These are phyloP conservation scores for Puccinia triticina DNA, from an alignment of 1,284 basidiomycete species.

Conservation along the genomic window DNA sequence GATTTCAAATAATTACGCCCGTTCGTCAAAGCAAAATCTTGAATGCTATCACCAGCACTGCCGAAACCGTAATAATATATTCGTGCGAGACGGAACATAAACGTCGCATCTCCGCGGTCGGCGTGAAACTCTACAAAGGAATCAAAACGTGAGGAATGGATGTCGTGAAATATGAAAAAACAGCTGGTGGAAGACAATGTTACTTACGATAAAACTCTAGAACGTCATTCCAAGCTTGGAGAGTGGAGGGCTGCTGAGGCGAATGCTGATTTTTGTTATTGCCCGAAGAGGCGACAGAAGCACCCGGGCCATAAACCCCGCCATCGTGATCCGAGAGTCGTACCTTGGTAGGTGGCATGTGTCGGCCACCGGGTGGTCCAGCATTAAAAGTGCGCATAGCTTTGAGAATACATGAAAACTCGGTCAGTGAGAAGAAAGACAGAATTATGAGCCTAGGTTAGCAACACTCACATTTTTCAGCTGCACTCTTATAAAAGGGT, in stretches of 20 bases:
- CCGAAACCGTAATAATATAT: slow-evolving; percentile 93
- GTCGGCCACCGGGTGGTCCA: slow-evolving; percentile 87
- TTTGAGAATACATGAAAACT: slow-evolving; percentile 57
- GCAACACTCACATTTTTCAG: slow-evolving; percentile 70
- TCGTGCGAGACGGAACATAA: slow-evolving; percentile 82
- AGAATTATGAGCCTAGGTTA: slow-evolving; percentile 55
- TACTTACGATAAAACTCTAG: slow-evolving; percentile 57
- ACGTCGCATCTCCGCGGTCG: slow-evolving; percentile 80
- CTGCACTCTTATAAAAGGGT: slow-evolving; percentile 82
- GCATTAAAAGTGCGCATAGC: slow-evolving; percentile 74
- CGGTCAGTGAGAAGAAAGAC: slow-evolving; percentile 3
- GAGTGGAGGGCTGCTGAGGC: slow-evolving; percentile 53
- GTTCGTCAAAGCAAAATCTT: slow-evolving; percentile 54
- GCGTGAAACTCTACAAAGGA: slow-evolving; percentile 70
- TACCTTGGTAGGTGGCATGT: slow-evolving; percentile 78
- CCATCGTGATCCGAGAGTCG: slow-evolving; percentile 86
- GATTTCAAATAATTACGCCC: slow-evolving; percentile 71
- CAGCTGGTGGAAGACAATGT: background rate
- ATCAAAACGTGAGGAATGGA: background rate
- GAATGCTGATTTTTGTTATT: slow-evolving; percentile 52
- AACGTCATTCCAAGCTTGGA: slow-evolving; percentile 58
- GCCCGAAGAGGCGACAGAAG: slow-evolving; percentile 76
- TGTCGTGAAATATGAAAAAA: background rate
- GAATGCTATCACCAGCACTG: slow-evolving; percentile 61
- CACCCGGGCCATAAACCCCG: slow-evolving; percentile 88